Evolutionary conservation across 208 protist genomes (phyloP).

Genomic region (Acanthamoeba lenticulata): DNA sequence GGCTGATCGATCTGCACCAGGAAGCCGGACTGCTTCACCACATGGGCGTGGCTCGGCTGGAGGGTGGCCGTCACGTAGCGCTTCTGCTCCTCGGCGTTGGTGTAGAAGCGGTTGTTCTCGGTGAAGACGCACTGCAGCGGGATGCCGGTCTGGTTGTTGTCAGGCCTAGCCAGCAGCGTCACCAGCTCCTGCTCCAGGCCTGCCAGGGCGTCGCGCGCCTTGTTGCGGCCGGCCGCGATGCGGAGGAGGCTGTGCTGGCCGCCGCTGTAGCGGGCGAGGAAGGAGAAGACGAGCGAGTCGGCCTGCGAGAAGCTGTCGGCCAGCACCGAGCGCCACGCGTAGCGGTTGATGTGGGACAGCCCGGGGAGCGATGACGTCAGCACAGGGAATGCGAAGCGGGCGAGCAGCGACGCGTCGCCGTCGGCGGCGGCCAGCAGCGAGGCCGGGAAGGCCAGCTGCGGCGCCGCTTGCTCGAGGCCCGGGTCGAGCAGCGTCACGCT

Average conservation of each 20-base stretch:
- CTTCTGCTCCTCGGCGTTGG: constrained; percentile 26
- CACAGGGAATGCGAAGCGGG: neutral
- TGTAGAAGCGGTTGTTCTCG: constrained; percentile 20
- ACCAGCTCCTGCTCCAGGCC: neutral
- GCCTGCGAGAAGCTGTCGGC: neutral
- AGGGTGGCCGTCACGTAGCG: neutral
- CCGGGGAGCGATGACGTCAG: constrained; percentile 22
- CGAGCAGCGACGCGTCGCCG: neutral
- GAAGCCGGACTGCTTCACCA: constrained; percentile 8
- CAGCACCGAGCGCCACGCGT: neutral
- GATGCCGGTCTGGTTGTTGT: neutral
- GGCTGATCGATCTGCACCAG: constrained; percentile 12
- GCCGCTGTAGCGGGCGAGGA: neutral
- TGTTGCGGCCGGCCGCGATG: neutral
- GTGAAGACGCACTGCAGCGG: neutral
- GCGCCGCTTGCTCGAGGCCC: neutral
- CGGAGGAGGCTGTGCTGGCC: constrained; percentile 39
- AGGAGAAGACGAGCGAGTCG: constrained; percentile 13
- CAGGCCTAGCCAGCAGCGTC: neutral
- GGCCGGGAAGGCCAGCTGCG: constrained; percentile 22
- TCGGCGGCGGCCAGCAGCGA: neutral
- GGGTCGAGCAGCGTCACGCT: constrained; percentile 26
- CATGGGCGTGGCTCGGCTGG: neutral
- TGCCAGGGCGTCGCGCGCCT: neutral
- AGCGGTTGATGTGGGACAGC: constrained; percentile 38